Conservation (phyloP, 768 basidiomycete genomes). For the Paxillus involutus region DNA sequence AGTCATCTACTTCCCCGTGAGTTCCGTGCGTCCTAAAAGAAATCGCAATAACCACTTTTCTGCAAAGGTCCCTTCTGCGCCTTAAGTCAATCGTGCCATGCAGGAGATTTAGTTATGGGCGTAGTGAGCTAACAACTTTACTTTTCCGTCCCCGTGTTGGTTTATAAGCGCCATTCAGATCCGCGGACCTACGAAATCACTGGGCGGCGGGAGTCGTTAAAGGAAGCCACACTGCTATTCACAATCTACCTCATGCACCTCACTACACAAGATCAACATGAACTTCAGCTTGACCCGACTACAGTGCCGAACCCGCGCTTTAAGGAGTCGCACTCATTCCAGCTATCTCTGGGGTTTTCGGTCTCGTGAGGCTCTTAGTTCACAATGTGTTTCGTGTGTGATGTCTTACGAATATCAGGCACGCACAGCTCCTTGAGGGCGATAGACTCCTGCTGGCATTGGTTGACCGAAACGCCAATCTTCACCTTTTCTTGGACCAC, state of each 20-base stretch:
- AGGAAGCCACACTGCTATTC: slow-evolving; percentile 20
- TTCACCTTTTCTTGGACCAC: slow-evolving; percentile 40
- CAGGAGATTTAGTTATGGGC: not conserved
- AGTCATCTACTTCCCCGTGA: slow-evolving; percentile 17
- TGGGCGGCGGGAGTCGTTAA: slow-evolving; percentile 17
- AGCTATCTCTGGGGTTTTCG: slow-evolving; percentile 18
- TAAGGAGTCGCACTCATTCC: slow-evolving; percentile 25
- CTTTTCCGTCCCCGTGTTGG: not conserved
- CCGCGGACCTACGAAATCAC: slow-evolving; percentile 15
- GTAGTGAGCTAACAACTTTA: slow-evolving; percentile 7
- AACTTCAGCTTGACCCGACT: slow-evolving; percentile 25
- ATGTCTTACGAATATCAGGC: slow-evolving; percentile 17
- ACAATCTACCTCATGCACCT: slow-evolving; percentile 30
- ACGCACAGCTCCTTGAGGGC: slow-evolving; percentile 41
- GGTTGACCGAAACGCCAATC: slow-evolving; percentile 29
- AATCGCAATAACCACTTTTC: not conserved
- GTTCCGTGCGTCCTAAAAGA: not conserved
- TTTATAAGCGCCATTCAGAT: slow-evolving; percentile 8
- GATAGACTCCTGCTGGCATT: slow-evolving; percentile 41
- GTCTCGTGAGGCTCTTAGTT: slow-evolving; percentile 18
- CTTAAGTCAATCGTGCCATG: slow-evolving; percentile 7
- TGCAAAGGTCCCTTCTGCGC: slow-evolving; percentile 15
- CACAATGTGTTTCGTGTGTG: not conserved
- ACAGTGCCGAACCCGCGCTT: slow-evolving; percentile 25
- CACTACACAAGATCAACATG: slow-evolving; percentile 29